A percentile compares a stretch with the other conserved stretches of the same genome.
Evolutionary conservation across 1,139 yeast genomes (phyloP).

Genomic region (Entelexis sorbosivorans): DNA sequence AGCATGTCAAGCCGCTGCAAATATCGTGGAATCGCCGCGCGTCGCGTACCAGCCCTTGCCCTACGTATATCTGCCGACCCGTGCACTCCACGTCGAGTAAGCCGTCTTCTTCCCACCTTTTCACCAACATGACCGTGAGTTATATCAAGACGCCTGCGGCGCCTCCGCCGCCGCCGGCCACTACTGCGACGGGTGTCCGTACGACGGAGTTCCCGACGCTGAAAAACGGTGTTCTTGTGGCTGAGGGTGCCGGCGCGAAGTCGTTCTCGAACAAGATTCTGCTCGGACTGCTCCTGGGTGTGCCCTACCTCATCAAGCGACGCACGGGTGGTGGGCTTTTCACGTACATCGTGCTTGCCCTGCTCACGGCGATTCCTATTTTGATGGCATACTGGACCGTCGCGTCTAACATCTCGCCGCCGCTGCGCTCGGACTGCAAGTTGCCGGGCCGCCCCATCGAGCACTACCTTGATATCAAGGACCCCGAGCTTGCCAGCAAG

Average conservation of each 20-base stretch:
- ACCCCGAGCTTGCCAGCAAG: slow-evolving; percentile 57
- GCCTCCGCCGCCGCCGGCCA: slow-evolving; percentile 42
- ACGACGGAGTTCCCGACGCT: slow-evolving; percentile 54
- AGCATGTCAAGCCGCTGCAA: slow-evolving; percentile 5
- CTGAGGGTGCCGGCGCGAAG: slow-evolving; percentile 82
- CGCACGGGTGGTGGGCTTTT: slow-evolving; percentile 66
- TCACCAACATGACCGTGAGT: slow-evolving; percentile 9
- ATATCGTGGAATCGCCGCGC: not conserved
- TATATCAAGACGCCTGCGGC: slow-evolving; percentile 42
- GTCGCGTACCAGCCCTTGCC: slow-evolving; percentile 1
- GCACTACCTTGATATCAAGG: slow-evolving; percentile 72
- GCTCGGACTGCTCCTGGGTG: slow-evolving; percentile 40
- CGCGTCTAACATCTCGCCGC: slow-evolving; percentile 65
- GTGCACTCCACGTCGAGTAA: not conserved
- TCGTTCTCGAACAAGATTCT: slow-evolving; percentile 60
- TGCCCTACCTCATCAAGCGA: slow-evolving; percentile 55
- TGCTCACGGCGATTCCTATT: slow-evolving; percentile 54
- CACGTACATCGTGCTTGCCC: slow-evolving; percentile 38
- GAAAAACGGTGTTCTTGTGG: slow-evolving; percentile 78
- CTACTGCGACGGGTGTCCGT: slow-evolving; percentile 45
- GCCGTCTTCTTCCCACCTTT: not conserved
- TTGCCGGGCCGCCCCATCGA: slow-evolving; percentile 72
- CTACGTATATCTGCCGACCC: not conserved
- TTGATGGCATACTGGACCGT: slow-evolving; percentile 76
- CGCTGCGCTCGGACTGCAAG: slow-evolving; percentile 66